Evolutionary conservation across 2,329 filamentous ascomycete genomes (phyloP).

Genomic region (Plenodomus tracheiphilus): DNA sequence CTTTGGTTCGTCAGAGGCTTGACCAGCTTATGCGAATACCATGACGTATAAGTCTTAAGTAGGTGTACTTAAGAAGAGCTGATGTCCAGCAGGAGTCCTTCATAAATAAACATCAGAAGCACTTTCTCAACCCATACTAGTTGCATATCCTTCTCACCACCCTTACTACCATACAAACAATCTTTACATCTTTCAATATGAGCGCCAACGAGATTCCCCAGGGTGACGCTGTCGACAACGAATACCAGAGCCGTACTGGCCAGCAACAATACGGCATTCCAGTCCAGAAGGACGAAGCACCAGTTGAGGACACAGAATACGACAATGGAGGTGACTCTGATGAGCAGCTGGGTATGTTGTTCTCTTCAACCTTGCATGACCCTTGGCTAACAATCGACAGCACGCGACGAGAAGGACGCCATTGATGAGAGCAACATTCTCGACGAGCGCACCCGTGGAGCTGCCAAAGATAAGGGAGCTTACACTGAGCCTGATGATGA

Average conservation of each 20-base stretch:
- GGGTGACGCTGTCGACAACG: conserved; percentile 47
- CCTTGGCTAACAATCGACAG: conserved; percentile 25
- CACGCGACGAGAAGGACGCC: conserved; percentile 53
- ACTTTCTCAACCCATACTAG: not conserved
- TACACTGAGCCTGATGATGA: conserved; percentile 59
- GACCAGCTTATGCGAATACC: not conserved
- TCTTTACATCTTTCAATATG: conserved; percentile 23
- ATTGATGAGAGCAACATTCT: conserved; percentile 55
- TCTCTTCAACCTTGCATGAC: not conserved
- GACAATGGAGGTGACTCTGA: conserved; percentile 55
- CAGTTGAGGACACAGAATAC: conserved; percentile 47
- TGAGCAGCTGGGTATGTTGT: conserved; percentile 48
- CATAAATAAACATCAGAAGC: not conserved
- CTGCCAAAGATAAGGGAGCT: conserved; percentile 48
- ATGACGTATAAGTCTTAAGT: conserved; percentile 14
- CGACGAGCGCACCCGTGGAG: conserved; percentile 52
- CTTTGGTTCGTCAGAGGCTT: conserved; percentile 4
- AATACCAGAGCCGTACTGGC: conserved; percentile 53
- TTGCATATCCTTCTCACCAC: not conserved
- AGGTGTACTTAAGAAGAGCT: conserved; percentile 13
- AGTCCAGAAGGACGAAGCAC: conserved; percentile 53
- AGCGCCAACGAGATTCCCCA: conserved; percentile 38
- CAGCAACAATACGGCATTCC: conserved; percentile 45
- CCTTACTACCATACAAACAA: not conserved
- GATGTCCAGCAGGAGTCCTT: not conserved